Conservation (phyloP, 805 yeast genomes). For the Candida anglica region DNA sequence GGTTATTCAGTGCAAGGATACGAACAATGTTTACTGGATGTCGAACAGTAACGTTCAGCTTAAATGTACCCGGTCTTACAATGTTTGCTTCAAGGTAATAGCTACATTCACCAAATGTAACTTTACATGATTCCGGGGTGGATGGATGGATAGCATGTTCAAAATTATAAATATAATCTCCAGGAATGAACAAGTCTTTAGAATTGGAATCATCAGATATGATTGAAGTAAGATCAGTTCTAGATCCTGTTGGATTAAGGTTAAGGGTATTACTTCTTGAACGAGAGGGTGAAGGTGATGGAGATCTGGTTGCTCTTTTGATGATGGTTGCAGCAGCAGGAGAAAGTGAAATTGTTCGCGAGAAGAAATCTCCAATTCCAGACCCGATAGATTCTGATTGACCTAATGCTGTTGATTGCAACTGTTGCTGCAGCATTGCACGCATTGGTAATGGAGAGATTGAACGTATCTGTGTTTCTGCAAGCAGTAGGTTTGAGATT, state of each 20-base stretch:
- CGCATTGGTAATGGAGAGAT: conserved; percentile 3
- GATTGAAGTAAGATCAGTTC: neutral
- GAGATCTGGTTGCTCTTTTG: neutral
- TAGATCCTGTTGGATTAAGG: neutral
- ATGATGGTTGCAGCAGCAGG: conserved; percentile 3
- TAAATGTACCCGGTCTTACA: conserved; percentile 82
- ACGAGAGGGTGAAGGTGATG: conserved; percentile 1
- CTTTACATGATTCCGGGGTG: conserved; percentile 73
- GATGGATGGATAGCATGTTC: conserved; percentile 83
- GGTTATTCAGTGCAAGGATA: conserved; percentile 69
- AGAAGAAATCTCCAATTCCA: neutral
- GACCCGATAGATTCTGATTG: neutral
- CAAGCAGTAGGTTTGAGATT: conserved; percentile 8
- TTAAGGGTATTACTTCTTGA: neutral
- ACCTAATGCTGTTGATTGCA: neutral
- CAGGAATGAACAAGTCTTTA: conserved; percentile 61
- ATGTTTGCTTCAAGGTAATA: conserved; percentile 68
- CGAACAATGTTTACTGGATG: conserved; percentile 67
- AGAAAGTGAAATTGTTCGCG: conserved; percentile 1
- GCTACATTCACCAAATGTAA: conserved; percentile 76
- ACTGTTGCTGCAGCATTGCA: neutral
- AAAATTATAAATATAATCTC: conserved; percentile 89
- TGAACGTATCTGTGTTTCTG: conserved; percentile 14
- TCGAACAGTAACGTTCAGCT: conserved; percentile 63
- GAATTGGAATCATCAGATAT: conserved; percentile 2